Base-by-base conservation (phyloP, 306 rosid species). In the Coriaria nepalensis region DNA sequence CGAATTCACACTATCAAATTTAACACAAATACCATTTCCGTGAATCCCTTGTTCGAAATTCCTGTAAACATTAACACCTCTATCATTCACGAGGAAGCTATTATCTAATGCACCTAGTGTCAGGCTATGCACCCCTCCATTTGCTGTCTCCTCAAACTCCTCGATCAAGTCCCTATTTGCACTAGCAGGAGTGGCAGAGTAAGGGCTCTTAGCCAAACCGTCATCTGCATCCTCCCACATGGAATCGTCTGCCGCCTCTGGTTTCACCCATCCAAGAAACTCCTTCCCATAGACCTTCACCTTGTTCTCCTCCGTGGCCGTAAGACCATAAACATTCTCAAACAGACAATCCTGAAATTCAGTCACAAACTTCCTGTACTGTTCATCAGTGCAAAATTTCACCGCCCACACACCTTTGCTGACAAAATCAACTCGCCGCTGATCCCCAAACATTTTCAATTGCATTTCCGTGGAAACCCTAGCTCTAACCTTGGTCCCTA, bases 361-460 rank as follows among this genome's bases (percentile, higher is more conserved):
- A 0, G 83, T 73, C 33, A 87, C 68, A 61, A 87, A 83, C 6
- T 57, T 56, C 62, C 88, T 60, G 49, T 83, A 83, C 56, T 71
- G 59, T 43, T 83, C 94, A 15, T 73, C 88, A 7, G 75, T 61
- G 33, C 63, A 74, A 46, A 83, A 87, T 45, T 80, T 87, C 66
- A 83, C 42, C 0, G 96, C 94, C 96, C 96, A 87, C 13, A 87
- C 94, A 43, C 96, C 86, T 8, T 53, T 63, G 37, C 75, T 45
- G 0, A 87, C 96, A 57, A 87, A 87, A 76, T 87, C 94, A 0
- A 87, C 76, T 2, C 94, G 82, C 9, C 86, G 77, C 57, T 80
- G 93, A 43, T 83, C 93, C 11, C 75, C 94, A 13, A 87, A 80
- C 86, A 80, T 69, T 81, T 87, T 87, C 83, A 83, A 69, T 70